Percentiles rank a stretch among this genome's conserved stretches.
These are phyloP conservation scores for Debaryomyces prosopidis DNA, from an alignment of 805 yeast species.

Conservation along the genomic window DNA sequence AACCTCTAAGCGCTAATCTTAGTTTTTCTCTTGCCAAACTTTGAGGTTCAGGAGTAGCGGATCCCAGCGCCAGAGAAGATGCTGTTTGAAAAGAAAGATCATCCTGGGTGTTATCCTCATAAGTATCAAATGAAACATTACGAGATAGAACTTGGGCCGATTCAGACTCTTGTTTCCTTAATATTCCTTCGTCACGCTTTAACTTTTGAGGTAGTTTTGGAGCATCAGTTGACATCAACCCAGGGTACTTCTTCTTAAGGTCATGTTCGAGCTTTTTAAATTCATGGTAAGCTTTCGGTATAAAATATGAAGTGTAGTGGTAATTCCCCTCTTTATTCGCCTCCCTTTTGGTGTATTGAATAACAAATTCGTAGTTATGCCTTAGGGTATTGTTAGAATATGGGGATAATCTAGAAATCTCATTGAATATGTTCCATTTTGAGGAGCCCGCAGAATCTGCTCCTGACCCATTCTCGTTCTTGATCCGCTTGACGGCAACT, in stretches of 20 bases:
- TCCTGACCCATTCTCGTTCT: conserved; percentile 7
- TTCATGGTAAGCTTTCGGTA: conserved; percentile 65
- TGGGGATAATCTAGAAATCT: conserved; percentile 6
- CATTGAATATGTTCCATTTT: conserved; percentile 17
- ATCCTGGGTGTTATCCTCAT: background rate
- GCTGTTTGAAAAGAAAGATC: background rate
- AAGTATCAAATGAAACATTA: background rate
- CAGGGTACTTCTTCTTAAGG: conserved; percentile 65
- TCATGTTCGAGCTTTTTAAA: conserved; percentile 57
- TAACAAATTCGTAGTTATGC: conserved; percentile 47
- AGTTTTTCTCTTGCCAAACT: conserved; percentile 69
- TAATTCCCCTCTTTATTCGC: conserved; percentile 13
- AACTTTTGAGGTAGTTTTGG: conserved; percentile 60
- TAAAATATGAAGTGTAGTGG: conserved; percentile 37
- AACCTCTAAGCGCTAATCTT: conserved; percentile 76
- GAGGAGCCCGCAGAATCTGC: background rate
- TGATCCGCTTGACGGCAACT: conserved; percentile 55
- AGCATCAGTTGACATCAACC: conserved; percentile 51
- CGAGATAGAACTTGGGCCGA: background rate
- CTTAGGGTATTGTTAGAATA: conserved; percentile 5
- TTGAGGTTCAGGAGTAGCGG: background rate
- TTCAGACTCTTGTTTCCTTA: background rate
- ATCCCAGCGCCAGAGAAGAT: background rate
- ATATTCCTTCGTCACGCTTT: conserved; percentile 33
- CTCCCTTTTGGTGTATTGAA: conserved; percentile 37